Percentiles rank a stretch among this genome's conserved stretches.
Evolutionary conservation across 1,284 basidiomycete genomes (phyloP).

Genomic region (Somion occarium): DNA sequence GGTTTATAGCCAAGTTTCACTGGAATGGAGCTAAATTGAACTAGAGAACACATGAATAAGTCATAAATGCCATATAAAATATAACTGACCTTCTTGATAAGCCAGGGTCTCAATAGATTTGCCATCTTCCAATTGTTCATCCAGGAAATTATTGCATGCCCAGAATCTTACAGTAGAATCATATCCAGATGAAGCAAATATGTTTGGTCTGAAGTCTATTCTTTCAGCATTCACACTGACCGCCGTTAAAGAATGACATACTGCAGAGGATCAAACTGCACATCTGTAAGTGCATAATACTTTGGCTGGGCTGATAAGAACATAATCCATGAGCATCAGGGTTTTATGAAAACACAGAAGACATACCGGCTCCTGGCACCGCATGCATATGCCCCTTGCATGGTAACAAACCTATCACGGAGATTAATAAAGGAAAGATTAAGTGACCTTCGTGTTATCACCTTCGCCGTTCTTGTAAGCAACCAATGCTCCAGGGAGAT

Average conservation of each 20-base stretch:
- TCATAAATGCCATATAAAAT: too few relatives aligned
- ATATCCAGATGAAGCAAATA: constrained; percentile 19
- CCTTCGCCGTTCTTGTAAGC: neutral
- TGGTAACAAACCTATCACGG: neutral
- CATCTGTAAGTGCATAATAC: constrained; percentile 19
- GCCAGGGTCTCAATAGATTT: neutral
- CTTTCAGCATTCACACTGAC: neutral
- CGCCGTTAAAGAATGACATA: constrained; percentile 8
- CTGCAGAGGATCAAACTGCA: constrained; percentile 22
- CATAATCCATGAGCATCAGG: neutral
- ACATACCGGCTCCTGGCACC: neutral
- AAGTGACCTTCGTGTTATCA: neutral
- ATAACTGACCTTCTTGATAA: too few relatives aligned
- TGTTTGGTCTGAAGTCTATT: constrained; percentile 11
- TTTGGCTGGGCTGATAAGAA: neutral
- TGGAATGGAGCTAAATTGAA: neutral
- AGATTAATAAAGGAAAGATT: neutral
- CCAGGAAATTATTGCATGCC: neutral
- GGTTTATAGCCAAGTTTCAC: neutral
- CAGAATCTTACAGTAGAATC: constrained; percentile 9
- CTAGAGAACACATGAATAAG: neutral
- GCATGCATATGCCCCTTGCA: neutral
- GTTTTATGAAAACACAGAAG: neutral
- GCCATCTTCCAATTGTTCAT: neutral
- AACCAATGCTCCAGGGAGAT: neutral